These are phyloP conservation scores for Eucalyptus caleyi DNA, from an alignment of 345 rosid species.

Conservation along the genomic window DNA sequence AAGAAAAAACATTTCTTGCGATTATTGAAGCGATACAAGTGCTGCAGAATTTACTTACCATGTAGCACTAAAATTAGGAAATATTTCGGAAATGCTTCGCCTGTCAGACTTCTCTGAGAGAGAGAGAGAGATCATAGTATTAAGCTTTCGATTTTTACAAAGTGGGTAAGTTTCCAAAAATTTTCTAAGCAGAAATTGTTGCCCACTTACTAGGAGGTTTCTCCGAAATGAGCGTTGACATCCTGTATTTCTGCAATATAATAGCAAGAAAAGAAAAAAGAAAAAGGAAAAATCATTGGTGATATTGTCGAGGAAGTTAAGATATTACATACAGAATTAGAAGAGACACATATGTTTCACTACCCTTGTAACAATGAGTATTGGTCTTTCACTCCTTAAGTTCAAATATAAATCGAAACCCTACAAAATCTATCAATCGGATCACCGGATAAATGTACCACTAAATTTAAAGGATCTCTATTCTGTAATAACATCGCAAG, in stretches of 20 bases:
- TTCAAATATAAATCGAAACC: neutral
- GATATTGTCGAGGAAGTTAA: neutral
- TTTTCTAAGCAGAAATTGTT: neutral
- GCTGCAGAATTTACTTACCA: conserved; percentile 12
- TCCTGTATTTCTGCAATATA: conserved; percentile 49
- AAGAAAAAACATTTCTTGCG: neutral
- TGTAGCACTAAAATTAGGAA: conserved; percentile 45
- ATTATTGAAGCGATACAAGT: neutral
- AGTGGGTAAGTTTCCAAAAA: neutral
- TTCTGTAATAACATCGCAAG: neutral
- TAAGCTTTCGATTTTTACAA: neutral
- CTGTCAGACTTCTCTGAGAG: conserved; percentile 36
- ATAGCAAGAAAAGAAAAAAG: neutral
- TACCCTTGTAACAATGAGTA: neutral
- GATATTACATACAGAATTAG: neutral
- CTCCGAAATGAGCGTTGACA: conserved; percentile 43
- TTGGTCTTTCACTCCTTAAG: neutral
- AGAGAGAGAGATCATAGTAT: neutral
- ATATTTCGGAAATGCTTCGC: conserved; percentile 34
- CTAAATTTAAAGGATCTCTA: neutral
- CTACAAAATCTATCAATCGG: neutral
- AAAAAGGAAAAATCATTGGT: neutral
- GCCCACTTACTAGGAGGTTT: conserved; percentile 22
- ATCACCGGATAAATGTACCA: neutral
- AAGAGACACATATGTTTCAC: neutral